Base-by-base conservation (phyloP, 108 stramenopile species). In the Nitzschia palea region DNA sequence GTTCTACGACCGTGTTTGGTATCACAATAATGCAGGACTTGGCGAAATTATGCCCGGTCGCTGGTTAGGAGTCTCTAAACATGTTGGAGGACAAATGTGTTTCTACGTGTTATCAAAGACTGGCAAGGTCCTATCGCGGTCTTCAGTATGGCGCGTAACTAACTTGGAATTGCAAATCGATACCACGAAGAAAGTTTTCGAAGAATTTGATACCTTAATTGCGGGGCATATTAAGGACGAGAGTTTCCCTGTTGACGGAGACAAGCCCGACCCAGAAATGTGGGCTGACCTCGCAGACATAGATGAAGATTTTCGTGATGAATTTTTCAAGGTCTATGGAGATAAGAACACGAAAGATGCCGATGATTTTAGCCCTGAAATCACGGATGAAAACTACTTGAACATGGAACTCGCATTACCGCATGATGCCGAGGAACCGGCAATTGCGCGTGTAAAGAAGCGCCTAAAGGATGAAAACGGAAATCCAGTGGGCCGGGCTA, bases 1-100 rank as follows among this genome's bases (percentile, higher is more conserved):
- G 0, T 83, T 71, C 35, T 83, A 71, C 36, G 74, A 78, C 31
- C 32, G 33, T 5, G 73, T 69, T 1, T 77, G 80, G 80, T 81
- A 65, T 30, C 59, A 22, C 6, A 29, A 6, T 3, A 70, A 69
- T 27, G 48, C 64, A 1, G 57, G 65, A 18, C 14, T 73, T 2
- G 66, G 52, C 26, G 31, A 40, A 40, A 29, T 3, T 0, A 6
- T 10, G 1, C 50, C 63, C 25, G 68, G 69, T 1, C 31, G 67
- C 54, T 76, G 61, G 60, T 52, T 76, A 1, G 74, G 74, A 20
- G 60, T 63, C 15, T 62, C 75, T 3, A 57, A 75, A 32, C 28
- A 48, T 2, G 57, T 74, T 0, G 74, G 74, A 2, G 61, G 51
- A 0, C 23, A 33, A 2, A 81, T 81, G 80, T n/a, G n/a, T n/a